These are phyloP conservation scores for Sindora glabra DNA, from an alignment of 306 rosid genomes.

Conservation along the genomic window DNA sequence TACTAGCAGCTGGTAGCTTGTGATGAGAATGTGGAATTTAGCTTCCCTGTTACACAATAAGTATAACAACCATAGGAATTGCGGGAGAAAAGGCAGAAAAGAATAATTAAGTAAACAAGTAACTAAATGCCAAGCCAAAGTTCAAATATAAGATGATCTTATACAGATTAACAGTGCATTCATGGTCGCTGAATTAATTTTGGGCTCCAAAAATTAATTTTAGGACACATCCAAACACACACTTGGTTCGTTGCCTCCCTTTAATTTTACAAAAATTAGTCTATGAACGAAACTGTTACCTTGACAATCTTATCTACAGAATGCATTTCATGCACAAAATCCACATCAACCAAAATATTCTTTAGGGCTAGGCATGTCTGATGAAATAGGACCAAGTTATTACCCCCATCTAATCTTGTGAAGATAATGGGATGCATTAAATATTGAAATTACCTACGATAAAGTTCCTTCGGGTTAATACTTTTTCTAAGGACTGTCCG, in stretches of 20 bases:
- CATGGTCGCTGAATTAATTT: not conserved
- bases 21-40: slow-evolving; percentile 88
- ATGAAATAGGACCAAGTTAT: not conserved
- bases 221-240: too few species aligned
- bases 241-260: too few species aligned
- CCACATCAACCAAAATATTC: not conserved
- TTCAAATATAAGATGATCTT: not conserved
- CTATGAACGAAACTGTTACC: not conserved
- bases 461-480: slow-evolving; percentile 85
- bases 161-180: slow-evolving; percentile 3
- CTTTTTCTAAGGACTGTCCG: slow-evolving; percentile 84
- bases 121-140: not conserved
- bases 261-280: not conserved
- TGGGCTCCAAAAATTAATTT: too few species aligned
- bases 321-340: not conserved
- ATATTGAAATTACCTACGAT: slow-evolving; percentile 62
- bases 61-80: slow-evolving; percentile 2
- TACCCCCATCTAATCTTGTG: not conserved
- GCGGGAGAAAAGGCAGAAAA: not conserved
- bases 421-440: slow-evolving; percentile 1
- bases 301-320: slow-evolving; percentile 1
- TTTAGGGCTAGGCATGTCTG: not conserved
- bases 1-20: slow-evolving; percentile 94
- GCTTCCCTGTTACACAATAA: slow-evolving; percentile 59
- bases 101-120: not conserved